Evolutionary conservation across 352 stramenopile genomes (phyloP), one percentile per base, ranked within the genome.

Genomic region (Phytophthora cajani): DNA sequence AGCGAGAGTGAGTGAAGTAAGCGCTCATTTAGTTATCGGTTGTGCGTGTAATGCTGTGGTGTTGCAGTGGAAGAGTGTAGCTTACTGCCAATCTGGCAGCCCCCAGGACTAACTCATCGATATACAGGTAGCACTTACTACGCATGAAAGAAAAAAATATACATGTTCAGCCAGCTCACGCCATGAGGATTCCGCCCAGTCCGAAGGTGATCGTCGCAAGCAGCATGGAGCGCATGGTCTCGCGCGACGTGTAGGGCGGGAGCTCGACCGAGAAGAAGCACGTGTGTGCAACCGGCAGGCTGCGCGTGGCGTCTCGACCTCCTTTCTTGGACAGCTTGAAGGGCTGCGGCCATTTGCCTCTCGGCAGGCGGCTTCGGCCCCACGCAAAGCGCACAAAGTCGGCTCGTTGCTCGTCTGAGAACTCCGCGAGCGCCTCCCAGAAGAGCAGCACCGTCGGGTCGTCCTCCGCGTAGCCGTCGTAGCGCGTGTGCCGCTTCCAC

Each of bases 251-350:
- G 78, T 98, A 99, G 16, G 91, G 90, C 32, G 96, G 96, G 30
- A 99, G 71, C 72, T 99, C 96, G 57, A 98, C 85, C 25, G 90
- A 97, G 74, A 99, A 99, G 81, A 99, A 99, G 76, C 96, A 99
- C 50, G 96, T 98, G 78, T 99, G 96, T 36, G 92, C 94, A 9
- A 99, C 91, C 0, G 93, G 94, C n/a, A 98, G 73, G 44, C 89
- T 94, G 23, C 86, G 71, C 12, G 71, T 91, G 57, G 79, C 82
- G 70, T 97, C 91, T 21, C 91, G 88, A 2, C 90, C 92, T 51
- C 88, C 86, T 68, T 95, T 95, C 55, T 94, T 96, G 27, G 85
- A 97, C n/a, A 98, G 66, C 61, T 98, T 98, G 77, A 97, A 98
- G 8, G 87, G 91, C 67, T 96, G 85, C 5, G 88, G 82, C 89